Evolutionary conservation across 805 yeast genomes (phyloP).

Genomic region (Komagataella pseudopastoris): DNA sequence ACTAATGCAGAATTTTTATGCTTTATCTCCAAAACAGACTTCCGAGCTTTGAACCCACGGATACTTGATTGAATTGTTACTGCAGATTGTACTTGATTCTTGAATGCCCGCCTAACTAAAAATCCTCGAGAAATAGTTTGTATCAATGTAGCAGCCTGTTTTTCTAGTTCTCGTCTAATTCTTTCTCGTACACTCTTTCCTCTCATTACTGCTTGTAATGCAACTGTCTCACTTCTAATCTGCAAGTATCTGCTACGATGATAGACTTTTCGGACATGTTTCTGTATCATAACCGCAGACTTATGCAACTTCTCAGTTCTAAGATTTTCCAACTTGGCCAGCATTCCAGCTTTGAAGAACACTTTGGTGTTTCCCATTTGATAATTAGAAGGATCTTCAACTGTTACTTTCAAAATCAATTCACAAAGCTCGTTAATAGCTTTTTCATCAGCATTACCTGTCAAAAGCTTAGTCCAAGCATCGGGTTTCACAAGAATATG

Average conservation of each 20-base stretch:
- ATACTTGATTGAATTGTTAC: slow-evolving; percentile 30
- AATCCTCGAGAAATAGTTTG: slow-evolving; percentile 57
- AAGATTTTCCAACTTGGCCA: slow-evolving; percentile 79
- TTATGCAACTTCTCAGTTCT: slow-evolving; percentile 65
- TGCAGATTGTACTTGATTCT: slow-evolving; percentile 22
- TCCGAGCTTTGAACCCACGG: slow-evolving; percentile 42
- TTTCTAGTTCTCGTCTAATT: slow-evolving; percentile 40
- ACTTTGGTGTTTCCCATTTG: slow-evolving; percentile 90
- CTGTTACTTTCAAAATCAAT: slow-evolving; percentile 49
- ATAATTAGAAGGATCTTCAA: slow-evolving; percentile 55
- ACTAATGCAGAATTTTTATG: slow-evolving; percentile 50
- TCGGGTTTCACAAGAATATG: slow-evolving; percentile 68
- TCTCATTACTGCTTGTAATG: slow-evolving; percentile 47
- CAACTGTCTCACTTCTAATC: slow-evolving; percentile 36
- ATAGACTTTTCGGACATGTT: slow-evolving; percentile 53
- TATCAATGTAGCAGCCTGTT: slow-evolving; percentile 49
- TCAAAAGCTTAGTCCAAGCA: slow-evolving; percentile 50
- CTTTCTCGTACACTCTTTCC: slow-evolving; percentile 48
- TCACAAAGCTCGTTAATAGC: slow-evolving; percentile 54
- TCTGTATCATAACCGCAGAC: slow-evolving; percentile 79
- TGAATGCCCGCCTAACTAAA: slow-evolving; percentile 27
- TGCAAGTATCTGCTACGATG: slow-evolving; percentile 49
- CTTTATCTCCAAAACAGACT: slow-evolving; percentile 31
- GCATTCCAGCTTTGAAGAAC: slow-evolving; percentile 92
- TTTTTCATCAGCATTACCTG: slow-evolving; percentile 34